These are phyloP conservation scores for Naganishia cerealis DNA, from an alignment of 1,284 basidiomycete species.

Conservation along the genomic window DNA sequence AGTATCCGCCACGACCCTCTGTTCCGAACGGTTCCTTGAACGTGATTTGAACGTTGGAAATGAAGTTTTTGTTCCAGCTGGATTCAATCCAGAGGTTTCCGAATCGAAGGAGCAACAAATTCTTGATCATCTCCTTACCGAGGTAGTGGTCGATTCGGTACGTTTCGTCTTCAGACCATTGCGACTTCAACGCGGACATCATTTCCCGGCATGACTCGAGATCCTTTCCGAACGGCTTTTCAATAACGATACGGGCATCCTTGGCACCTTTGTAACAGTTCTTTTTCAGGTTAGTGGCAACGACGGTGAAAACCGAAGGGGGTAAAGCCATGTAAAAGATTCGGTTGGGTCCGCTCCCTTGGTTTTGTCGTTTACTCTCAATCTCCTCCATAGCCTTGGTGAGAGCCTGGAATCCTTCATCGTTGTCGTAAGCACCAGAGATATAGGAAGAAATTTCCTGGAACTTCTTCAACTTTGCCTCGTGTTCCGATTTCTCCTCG, in stretches of 20 bases:
- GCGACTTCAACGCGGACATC: constrained; percentile 72
- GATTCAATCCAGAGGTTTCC: constrained; percentile 84
- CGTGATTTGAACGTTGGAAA: constrained; percentile 93
- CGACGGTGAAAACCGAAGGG: constrained; percentile 86
- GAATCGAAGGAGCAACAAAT: constrained; percentile 87
- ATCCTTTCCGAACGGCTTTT: constrained; percentile 96
- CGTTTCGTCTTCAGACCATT: constrained; percentile 92
- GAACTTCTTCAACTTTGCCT: constrained; percentile 73
- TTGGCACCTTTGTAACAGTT: constrained; percentile 73
- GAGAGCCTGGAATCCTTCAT: constrained; percentile 72
- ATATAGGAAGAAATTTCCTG: constrained; percentile 76
- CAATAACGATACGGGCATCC: constrained; percentile 85
- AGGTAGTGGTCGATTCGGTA: constrained; percentile 98
- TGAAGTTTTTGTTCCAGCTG: constrained; percentile 88
- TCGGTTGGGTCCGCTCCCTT: constrained; percentile 60
- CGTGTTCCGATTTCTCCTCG: constrained; percentile 41
- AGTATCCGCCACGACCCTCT: constrained; percentile 94
- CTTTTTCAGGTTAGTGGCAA: constrained; percentile 76
- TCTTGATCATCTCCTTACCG: constrained; percentile 99
- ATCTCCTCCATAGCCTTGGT: constrained; percentile 73
- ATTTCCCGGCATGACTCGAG: constrained; percentile 79
- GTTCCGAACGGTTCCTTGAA: constrained; percentile 98
- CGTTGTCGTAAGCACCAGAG: constrained; percentile 82
- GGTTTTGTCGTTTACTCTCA: constrained; percentile 64
- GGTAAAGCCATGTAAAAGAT: constrained; percentile 93